Conservation (phyloP, 352 stramenopile species). For the Phytophthora boehmeriae region DNA sequence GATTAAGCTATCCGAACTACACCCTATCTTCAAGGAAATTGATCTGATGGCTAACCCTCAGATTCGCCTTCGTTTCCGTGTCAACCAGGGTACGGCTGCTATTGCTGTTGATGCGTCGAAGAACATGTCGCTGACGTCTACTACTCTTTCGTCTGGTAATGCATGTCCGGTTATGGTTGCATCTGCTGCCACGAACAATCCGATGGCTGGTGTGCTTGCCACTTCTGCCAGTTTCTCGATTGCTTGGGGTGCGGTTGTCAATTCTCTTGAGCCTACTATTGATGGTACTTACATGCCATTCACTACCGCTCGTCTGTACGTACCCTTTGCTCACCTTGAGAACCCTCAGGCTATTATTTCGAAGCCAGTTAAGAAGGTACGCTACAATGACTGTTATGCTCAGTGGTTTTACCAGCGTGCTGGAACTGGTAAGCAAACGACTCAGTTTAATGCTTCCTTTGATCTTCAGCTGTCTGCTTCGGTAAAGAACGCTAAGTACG, state of each 20-base stretch:
- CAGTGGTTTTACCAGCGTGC: conserved; percentile 18
- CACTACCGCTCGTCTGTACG: conserved; percentile 10
- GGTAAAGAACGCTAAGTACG: conserved; percentile 14
- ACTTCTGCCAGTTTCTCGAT: neutral
- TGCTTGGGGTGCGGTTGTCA: conserved; percentile 11
- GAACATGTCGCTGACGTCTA: conserved; percentile 2
- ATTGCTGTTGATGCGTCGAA: neutral
- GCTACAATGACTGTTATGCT: conserved; percentile 11
- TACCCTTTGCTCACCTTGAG: conserved; percentile 13
- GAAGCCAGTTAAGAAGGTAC: conserved; percentile 15
- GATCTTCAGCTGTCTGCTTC: conserved; percentile 15
- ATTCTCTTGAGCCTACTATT: conserved; percentile 13
- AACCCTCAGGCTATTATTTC: conserved; percentile 20
- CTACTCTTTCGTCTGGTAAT: conserved; percentile 6
- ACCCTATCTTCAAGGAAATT: conserved; percentile 6
- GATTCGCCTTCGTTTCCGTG: conserved; percentile 1
- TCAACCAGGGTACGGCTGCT: conserved; percentile 3
- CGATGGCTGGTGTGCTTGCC: conserved; percentile 3
- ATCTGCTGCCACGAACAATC: neutral
- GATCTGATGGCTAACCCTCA: conserved; percentile 9
- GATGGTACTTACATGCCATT: conserved; percentile 15
- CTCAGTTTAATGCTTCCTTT: conserved; percentile 9
- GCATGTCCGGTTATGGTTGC: conserved; percentile 9
- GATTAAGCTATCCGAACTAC: conserved; percentile 4
- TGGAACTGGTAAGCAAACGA: conserved; percentile 5